phyloP scores from a whole-genome alignment of 2,329 filamentous ascomycete genomes.

The Talaromyces funiculosus region DNA sequence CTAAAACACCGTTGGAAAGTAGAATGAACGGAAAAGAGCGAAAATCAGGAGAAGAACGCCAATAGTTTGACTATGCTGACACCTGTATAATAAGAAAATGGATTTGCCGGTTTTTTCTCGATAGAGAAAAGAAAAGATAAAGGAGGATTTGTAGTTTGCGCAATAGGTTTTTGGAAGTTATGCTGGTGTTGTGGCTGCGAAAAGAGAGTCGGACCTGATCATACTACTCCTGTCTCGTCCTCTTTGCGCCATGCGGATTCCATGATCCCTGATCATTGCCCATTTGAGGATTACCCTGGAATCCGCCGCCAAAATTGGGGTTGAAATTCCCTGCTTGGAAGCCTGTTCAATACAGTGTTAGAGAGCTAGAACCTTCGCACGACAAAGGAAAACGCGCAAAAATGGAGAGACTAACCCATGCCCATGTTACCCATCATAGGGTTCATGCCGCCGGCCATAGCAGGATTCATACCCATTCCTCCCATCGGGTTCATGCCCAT shows the following conservation, averaged over 20 bases:
- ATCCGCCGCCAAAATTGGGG: conserved; percentile 46
- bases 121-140: background rate
- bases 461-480: conserved; percentile 48
- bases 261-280: conserved; percentile 55
- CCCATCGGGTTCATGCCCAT: conserved; percentile 50
- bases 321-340: conserved; percentile 72
- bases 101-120: background rate
- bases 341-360: conserved; percentile 32
- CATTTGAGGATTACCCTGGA: conserved; percentile 54
- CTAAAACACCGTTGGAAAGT: background rate
- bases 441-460: conserved; percentile 53
- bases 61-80: background rate
- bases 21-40: background rate
- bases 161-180: background rate
- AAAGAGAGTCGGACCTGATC: background rate
- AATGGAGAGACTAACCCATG: conserved; percentile 41
- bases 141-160: background rate
- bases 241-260: conserved; percentile 77
- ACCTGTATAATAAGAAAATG: background rate
- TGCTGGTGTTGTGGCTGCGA: background rate
- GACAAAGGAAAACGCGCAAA: background rate
- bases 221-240: conserved; percentile 64
- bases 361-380: conserved; percentile 9
- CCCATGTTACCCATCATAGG: conserved; percentile 51
- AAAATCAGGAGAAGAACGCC: background rate